Base-by-base conservation (phyloP, 1,139 yeast genomes). In the Zygosaccharomyces pseudobailii region DNA sequence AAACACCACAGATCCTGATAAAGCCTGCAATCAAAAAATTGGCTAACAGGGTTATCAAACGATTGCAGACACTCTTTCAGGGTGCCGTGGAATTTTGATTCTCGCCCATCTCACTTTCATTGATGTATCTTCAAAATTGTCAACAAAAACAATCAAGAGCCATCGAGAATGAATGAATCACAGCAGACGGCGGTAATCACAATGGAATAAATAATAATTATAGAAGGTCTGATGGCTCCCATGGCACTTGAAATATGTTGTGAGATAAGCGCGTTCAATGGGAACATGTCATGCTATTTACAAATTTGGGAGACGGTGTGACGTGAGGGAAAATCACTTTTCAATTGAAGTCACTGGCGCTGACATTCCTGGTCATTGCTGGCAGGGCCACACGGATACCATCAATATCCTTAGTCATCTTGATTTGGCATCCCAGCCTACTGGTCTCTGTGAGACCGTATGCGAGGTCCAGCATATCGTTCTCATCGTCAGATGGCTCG, bases 391-490 rank as follows among this genome's bases (percentile, higher is more conserved):
- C 94, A 60, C 97, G 76, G 41, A 92, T 69, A 0, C 98, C 98
- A 64, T 92, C 97, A 50, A 92, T 71, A 47, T 87, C 95, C 65
- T 89, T 89, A 28, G 84, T 71, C 97, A 92, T 88, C 52, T 76
- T 74, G 39, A 92, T 84, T 70, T 92, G 97, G 69, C 98, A 94
- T 0, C 98, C 98, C 56, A 92, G 75, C 62, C 98, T 78, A 25
- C 96, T 87, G n/a, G 94, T 86, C 64, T 90, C 97, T 4, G 97
- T 92, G 48, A 92, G 77, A 0, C 98, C 98, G 65, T 92, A 94
- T 0, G 98, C 98, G 63, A 92, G 75, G 68, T 92, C 98, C 64
- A 94, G 76, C 98, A 92, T 92, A 69, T 92, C 98, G 65, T 94
- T 90, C 68, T 92, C 98, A 63, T 92, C 98, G 63, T 92, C 98